Evolutionary conservation across 2,329 filamentous ascomycete species (phyloP).

Genomic region (Coniella lustricola): DNA sequence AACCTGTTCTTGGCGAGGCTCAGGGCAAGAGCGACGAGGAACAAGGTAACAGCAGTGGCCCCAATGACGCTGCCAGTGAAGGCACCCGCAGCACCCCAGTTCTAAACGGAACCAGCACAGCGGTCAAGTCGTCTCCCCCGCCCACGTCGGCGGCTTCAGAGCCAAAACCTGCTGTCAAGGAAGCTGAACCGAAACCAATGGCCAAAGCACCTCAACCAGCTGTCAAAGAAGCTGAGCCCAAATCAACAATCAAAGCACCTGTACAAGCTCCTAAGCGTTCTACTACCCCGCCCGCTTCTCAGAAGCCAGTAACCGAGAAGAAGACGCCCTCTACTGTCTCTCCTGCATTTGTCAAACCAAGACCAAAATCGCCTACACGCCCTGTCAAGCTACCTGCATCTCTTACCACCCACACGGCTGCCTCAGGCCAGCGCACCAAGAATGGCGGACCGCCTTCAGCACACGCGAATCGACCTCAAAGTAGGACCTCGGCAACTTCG

Average conservation of each 20-base stretch:
- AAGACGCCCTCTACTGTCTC: constrained; percentile 36
- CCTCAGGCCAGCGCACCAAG: constrained; percentile 53
- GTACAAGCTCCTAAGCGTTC: constrained; percentile 2
- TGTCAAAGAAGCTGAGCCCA: too few relatives aligned
- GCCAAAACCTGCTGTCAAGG: background rate
- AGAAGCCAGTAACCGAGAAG: constrained; percentile 24
- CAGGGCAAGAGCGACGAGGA: constrained; percentile 2
- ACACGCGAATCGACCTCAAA: constrained; percentile 34
- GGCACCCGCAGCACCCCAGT: background rate
- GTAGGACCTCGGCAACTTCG: constrained; percentile 27
- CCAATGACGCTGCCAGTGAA: background rate
- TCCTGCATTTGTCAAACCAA: constrained; percentile 47
- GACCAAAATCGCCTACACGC: constrained; percentile 61
- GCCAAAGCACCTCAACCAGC: background rate
- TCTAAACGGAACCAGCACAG: constrained; percentile 7
- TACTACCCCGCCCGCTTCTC: constrained; percentile 6
- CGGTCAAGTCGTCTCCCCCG: background rate
- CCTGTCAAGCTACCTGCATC: constrained; percentile 60
- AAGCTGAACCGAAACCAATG: background rate
- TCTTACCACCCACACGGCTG: constrained; percentile 61
- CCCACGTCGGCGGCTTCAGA: background rate
- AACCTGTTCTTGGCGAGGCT: constrained; percentile 1
- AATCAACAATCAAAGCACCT: constrained; percentile 5
- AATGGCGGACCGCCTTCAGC: constrained; percentile 27
- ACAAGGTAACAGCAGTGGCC: background rate